Evolutionary conservation across 2,329 filamentous ascomycete species (phyloP).

Genomic region (Ophiostoma perfectum): DNA sequence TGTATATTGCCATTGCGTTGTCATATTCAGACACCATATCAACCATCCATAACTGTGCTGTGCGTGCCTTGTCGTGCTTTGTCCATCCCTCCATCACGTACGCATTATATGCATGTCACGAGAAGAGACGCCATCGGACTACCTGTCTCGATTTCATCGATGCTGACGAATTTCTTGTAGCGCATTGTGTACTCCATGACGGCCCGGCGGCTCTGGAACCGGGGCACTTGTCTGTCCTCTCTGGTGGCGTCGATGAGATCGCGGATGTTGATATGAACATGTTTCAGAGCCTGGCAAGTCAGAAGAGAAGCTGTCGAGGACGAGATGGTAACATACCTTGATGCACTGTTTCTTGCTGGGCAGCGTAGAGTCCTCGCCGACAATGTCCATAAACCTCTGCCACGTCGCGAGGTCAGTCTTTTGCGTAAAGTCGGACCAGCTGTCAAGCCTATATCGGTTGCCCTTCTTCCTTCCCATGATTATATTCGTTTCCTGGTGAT

Average conservation of each 20-base stretch:
- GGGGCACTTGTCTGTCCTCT: neutral
- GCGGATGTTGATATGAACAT: neutral
- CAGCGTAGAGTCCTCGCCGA: conserved; percentile 38
- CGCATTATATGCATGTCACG: neutral
- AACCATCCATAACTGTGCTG: conserved; percentile 34
- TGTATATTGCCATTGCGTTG: neutral
- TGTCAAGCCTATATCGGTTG: neutral
- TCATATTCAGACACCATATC: neutral
- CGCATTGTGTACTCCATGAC: neutral
- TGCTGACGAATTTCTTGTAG: neutral
- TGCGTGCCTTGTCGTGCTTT: neutral
- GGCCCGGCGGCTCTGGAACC: neutral
- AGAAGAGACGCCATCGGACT: conserved; percentile 7
- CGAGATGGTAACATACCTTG: neutral
- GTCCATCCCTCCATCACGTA: conserved; percentile 15
- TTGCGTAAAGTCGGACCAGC: conserved; percentile 34
- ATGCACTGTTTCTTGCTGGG: conserved; percentile 42
- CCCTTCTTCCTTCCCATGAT: conserved; percentile 1
- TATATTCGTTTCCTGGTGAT: too few species aligned
- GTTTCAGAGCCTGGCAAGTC: neutral
- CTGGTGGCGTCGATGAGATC: neutral
- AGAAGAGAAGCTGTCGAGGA: neutral
- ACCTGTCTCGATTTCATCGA: neutral
- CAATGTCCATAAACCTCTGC: conserved; percentile 41
- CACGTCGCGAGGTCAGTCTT: conserved; percentile 38